Percentiles rank a stretch among this genome's conserved stretches.
phyloP scores from a whole-genome alignment of 148 eudicot species.

The Limonium bicolor region DNA sequence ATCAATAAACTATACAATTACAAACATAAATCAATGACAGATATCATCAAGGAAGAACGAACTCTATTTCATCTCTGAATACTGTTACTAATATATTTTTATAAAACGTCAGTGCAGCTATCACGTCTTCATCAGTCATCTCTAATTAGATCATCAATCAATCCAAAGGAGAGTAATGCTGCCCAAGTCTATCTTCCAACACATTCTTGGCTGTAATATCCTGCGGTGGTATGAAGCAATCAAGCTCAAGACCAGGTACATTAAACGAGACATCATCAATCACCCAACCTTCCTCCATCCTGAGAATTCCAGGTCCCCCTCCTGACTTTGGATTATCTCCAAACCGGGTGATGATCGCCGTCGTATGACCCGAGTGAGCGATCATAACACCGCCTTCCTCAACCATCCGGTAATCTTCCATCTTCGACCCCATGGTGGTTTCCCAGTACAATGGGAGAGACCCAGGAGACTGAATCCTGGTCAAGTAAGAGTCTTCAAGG shows the following conservation, averaged over 20 bases:
- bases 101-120: neutral
- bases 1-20: constrained; percentile 1
- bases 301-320: constrained; percentile 37
- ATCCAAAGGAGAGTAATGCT: constrained; percentile 4
- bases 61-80: neutral
- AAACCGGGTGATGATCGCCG: constrained; percentile 55
- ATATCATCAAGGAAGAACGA: neutral
- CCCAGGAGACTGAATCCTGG: constrained; percentile 81
- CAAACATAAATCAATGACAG: neutral
- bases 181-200: neutral
- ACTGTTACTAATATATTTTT: neutral
- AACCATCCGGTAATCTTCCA: constrained; percentile 62
- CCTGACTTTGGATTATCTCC: constrained; percentile 65
- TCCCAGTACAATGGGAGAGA: constrained; percentile 73
- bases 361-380: constrained; percentile 73
- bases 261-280: constrained; percentile 83
- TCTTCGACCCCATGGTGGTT: constrained; percentile 70
- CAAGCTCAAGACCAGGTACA: constrained; percentile 73
- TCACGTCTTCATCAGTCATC: neutral
- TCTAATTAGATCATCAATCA: neutral
- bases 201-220: constrained; percentile 14
- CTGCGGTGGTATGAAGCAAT: constrained; percentile 76
- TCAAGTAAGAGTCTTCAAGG: constrained; percentile 84
- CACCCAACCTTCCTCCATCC: constrained; percentile 82
- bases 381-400: constrained; percentile 83